These are phyloP conservation scores for Xerophyta viscosa DNA, from an alignment of 106 monocot genomes.

Conservation along the genomic window DNA sequence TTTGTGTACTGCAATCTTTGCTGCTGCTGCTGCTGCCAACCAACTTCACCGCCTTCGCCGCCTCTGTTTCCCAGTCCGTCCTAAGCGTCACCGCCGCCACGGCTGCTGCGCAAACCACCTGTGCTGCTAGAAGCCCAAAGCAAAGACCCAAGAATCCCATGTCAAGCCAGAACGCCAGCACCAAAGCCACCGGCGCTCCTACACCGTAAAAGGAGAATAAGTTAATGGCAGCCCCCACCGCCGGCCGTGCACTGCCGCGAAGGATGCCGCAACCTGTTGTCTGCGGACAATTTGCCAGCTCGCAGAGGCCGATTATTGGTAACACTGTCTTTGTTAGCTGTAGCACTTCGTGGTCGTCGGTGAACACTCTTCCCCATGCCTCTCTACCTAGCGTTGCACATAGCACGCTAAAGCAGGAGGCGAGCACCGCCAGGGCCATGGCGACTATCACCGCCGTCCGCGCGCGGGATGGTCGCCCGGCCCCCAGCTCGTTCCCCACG, in stretches of 20 bases:
- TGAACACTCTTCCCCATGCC: slow-evolving; percentile 41
- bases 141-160: slow-evolving; percentile 34
- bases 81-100: slow-evolving; percentile 2
- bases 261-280: slow-evolving; percentile 42
- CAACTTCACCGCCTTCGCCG: slow-evolving; percentile 22
- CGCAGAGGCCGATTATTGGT: slow-evolving; percentile 37
- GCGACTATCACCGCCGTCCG: slow-evolving; percentile 14
- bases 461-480: slow-evolving; percentile 23
- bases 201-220: slow-evolving; percentile 33
- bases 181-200: slow-evolving; percentile 29
- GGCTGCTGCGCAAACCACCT: slow-evolving; percentile 21
- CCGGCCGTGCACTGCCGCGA: slow-evolving; percentile 33
- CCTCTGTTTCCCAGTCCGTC: slow-evolving; percentile 37
- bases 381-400: slow-evolving; percentile 28
- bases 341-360: slow-evolving; percentile 21
- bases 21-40: too few species aligned
- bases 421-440: slow-evolving; percentile 21
- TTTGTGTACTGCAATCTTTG: too few species aligned
- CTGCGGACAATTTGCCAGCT: slow-evolving; percentile 46
- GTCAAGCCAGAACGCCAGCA: slow-evolving; percentile 22
- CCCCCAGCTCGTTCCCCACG: slow-evolving; percentile 57
- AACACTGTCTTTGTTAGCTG: slow-evolving; percentile 18
- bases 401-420: slow-evolving; percentile 23
- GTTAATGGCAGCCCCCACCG: slow-evolving; percentile 23
- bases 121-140: slow-evolving; percentile 32